Evolutionary conservation across 2,329 filamentous ascomycete genomes (phyloP), one percentile per base, ranked within the genome.

Genomic region (Paramyrothecium roridum): DNA sequence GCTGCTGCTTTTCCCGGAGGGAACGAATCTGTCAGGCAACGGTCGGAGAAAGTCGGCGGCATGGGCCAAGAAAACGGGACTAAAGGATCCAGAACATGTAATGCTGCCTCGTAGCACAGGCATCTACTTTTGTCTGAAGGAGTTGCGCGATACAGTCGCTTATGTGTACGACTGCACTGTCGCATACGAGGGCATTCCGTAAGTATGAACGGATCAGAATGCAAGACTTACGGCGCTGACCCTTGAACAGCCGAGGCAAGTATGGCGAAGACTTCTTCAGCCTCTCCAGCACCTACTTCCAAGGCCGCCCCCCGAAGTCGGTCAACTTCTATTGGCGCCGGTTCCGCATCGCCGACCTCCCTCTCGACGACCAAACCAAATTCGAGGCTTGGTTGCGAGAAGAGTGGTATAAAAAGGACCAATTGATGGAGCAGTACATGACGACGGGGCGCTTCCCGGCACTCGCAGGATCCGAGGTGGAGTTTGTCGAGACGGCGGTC

Each of bases 291-390:
- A 96, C 91, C 3, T 96, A 95, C 68, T 87, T 97, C 59, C 85
- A 95, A 70, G 93, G 95, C 13, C 85, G 90, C 1, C 88, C 93
- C 1, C 95, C 93, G 2, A 96, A 93, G 70, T 96, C 92, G 2
- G 93, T 98, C 65, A 98, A 97, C 73, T 93, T 98, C 78, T 89
- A 96, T 73, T 99, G 93, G 91, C 86, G 95, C 53, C 86, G 92
- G 11, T 97, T 96, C 73, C 83, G 84, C 34, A 70, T 97, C 16
- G 81, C 82, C 21, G 86, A 91, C 20, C 96, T 99, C 47, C 93
- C 93, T 0, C 81, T 96, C 11, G 81, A 91, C 33, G 84, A 88
- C 62, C 80, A 82, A 17, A 82, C 88, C 45, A 78, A 82, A 8
- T 99, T 99, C 65, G 91, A 96, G 55, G 65, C 80, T 3, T 99